Percentiles rank a stretch among this genome's conserved stretches.
phyloP scores from a whole-genome alignment of 2,329 filamentous ascomycete genomes.

The Sclerotinia spermophila region DNA sequence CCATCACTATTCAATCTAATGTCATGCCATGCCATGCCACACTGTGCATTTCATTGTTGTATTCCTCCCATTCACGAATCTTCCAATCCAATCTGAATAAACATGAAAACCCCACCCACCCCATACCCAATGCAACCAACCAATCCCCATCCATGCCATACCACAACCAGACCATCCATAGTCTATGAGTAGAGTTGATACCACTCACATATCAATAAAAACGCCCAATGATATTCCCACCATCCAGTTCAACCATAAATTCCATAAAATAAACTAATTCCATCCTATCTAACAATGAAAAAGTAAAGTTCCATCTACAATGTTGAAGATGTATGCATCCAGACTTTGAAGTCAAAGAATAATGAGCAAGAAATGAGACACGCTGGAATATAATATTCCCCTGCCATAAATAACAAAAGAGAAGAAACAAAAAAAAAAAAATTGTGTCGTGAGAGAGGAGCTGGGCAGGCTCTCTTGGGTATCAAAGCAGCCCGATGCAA shows the following conservation, averaged over 20 bases:
- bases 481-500: conserved; percentile 36
- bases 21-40: not conserved
- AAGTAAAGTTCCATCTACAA: not conserved
- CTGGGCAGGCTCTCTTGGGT: conserved; percentile 36
- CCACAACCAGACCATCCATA: conserved; percentile 5
- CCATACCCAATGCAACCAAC: conserved; percentile 16
- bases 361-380: not conserved
- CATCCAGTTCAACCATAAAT: not conserved
- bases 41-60: not conserved
- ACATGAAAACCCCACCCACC: conserved; percentile 2
- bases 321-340: conserved; percentile 10
- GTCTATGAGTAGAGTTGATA: not conserved
- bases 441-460: conserved; percentile 31
- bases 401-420: conserved; percentile 12
- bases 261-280: not conserved
- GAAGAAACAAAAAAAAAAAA: conserved; percentile 11
- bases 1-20: not conserved
- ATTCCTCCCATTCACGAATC: not conserved
- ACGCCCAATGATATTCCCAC: conserved; percentile 8
- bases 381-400: conserved; percentile 1
- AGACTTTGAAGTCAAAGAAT: conserved; percentile 18
- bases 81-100: conserved; percentile 1
- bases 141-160: not conserved
- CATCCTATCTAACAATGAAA: conserved; percentile 4
- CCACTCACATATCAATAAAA: conserved; percentile 12